Conservation (phyloP, 441 rosid species). For the Mallotus repandus region DNA sequence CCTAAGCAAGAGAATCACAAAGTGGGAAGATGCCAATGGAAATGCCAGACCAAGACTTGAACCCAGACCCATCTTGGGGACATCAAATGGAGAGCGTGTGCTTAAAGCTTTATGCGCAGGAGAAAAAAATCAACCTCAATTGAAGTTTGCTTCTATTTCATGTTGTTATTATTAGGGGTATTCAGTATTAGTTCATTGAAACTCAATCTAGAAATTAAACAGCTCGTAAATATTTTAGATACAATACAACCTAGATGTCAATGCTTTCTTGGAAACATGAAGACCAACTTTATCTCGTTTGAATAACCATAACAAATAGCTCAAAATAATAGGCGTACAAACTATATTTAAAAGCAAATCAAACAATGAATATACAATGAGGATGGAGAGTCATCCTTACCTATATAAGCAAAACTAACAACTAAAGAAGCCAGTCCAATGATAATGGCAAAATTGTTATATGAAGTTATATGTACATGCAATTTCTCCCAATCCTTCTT, state of each 20-base stretch:
- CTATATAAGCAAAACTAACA: constrained; percentile 95
- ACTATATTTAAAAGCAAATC: neutral
- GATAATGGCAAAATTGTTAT: constrained; percentile 88
- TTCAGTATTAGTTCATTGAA: no score
- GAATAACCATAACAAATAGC: neutral
- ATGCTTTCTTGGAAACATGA: neutral
- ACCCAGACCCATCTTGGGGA: no score
- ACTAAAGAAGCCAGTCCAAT: constrained; percentile 99
- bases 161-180: no score
- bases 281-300: neutral
- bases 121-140: no score
- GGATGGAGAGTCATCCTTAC: constrained; percentile 31
- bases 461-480: constrained; percentile 84
- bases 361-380: neutral
- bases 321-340: neutral
- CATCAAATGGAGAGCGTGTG: no score
- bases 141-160: no score
- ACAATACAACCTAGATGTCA: neutral
- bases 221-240: no score
- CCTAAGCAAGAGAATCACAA: no score
- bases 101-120: no score
- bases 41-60: no score
- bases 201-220: no score
- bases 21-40: no score
- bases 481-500: constrained; percentile 89